Evolutionary conservation across 2,329 filamentous ascomycete genomes (phyloP), one percentile per base, ranked within the genome.

Genomic region (Colletotrichum tropicicola): DNA sequence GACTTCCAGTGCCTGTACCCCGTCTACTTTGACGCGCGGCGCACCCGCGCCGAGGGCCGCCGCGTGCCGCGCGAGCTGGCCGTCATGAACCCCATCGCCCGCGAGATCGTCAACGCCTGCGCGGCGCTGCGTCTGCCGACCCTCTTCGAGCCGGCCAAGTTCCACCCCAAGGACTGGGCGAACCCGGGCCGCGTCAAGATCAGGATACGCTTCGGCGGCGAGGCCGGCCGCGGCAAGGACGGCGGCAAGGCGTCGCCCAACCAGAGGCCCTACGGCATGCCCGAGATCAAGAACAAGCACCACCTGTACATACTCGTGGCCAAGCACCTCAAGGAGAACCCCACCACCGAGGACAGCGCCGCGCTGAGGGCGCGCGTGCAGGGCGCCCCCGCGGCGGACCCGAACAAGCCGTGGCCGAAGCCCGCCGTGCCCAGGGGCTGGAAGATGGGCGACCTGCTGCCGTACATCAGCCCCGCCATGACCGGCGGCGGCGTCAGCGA

Each of bases 161-260:
- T 89, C 66, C 96, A 99, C 79, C 96, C 96, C 6, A 95, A 96
- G 80, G 96, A 99, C 82, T 99, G 96, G 96, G 91, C 91, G 60
- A 99, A 99, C 81, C 96, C 96, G 12, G 96, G 96, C 4, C 87
- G 96, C 64, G 92, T 98, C 68, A 89, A 92, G 71, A 89, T 98
- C 52, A 61, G 65, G 47, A 54, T 67, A 19, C 67, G 59, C 9
- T 66, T 66, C 59, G 58, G 49, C 37, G 55, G 49, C n/a, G 63
- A 68, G 25, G 53, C 64, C 27, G 64, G 51, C 7, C 47, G 35
- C 28, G 65, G 65, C 39, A 49, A 35, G 21, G 81, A 90, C 73
- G 82, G 98, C n/a, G 91, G 88, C 76, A 80, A 77, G 69, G 71
- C 65, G 64, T 69, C 48, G 45, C 68, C 64, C 7, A 47, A 59